Evolutionary conservation across 768 basidiomycete species (phyloP), one percentile per base, ranked within the genome.

Genomic region (Piloderma croceum): DNA sequence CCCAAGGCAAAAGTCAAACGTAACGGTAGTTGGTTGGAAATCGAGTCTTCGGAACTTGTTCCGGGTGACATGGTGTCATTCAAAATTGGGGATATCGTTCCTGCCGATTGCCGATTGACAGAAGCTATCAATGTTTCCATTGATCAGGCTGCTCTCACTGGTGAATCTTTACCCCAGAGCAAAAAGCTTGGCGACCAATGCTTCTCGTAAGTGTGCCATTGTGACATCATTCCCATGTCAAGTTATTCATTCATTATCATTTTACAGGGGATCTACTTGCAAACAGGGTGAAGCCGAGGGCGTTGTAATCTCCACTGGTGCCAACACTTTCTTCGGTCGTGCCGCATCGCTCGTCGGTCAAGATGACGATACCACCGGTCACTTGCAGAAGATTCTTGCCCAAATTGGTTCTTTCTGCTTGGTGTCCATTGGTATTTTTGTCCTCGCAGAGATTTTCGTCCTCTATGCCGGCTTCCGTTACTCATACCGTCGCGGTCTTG

Each of bases 251-350:
- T 38, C 45, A 22, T 32, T 38, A 25, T 33, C 17, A 36, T 19
- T 21, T 43, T 43, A 13, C 43, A 90, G 89, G 39, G 93, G 93
- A 53, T 98, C 94, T 29, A 97, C 92, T 41, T 97, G 94, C 65
- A 97, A 98, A 65, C 90, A 94, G 70, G 94, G 94, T 70, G 94
- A 98, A 64, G 93, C 93, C 19, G 94, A 98, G 70, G 94, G 92
- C 64, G 86, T 97, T 36, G 92, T 98, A 54, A 98, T 98, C 65
- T 93, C 92, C 47, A 98, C 94, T 46, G 94, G 94, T 63, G 75
- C 83, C 68, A 97, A 98, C 73, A 90, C 90, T 42, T 98, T 98
- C 81, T 97, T 98, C 72, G 94, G 93, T 70, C 92, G 94, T 57
- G 93, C 94, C 39, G 94, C 94, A 17, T 90, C 90, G 34, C 86